Conservation (phyloP, 2,329 filamentous ascomycete species). For the Knufia fluminis region DNA sequence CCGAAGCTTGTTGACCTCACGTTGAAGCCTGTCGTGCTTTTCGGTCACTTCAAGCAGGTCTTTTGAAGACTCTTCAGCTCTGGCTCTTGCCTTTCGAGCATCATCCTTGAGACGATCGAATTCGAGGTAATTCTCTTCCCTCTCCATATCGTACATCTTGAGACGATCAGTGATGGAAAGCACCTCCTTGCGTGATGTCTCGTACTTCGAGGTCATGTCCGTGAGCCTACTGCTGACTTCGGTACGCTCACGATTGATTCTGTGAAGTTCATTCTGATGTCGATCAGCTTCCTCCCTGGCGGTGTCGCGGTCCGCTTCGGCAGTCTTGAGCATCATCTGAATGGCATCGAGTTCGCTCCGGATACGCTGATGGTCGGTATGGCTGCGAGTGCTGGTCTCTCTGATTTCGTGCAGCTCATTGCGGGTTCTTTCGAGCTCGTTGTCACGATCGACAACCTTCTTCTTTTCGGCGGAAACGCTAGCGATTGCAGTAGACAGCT, state of each 20-base stretch:
- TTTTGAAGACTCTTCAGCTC: slow-evolving; percentile 20
- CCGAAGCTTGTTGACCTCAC: slow-evolving; percentile 23
- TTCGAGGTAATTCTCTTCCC: slow-evolving; percentile 22
- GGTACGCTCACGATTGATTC: slow-evolving; percentile 23
- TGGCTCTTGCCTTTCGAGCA: slow-evolving; percentile 21
- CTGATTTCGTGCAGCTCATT: slow-evolving; percentile 22
- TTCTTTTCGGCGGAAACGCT: slow-evolving; percentile 23
- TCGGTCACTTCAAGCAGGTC: slow-evolving; percentile 23
- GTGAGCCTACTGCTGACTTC: slow-evolving; percentile 23
- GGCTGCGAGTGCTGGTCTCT: slow-evolving; percentile 18
- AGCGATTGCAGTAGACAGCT: slow-evolving; percentile 23
- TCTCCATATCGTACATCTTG: slow-evolving; percentile 23
- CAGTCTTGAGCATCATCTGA: slow-evolving; percentile 17
- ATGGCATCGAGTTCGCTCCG: slow-evolving; percentile 22
- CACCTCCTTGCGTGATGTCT: slow-evolving; percentile 23
- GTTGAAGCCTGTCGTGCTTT: slow-evolving; percentile 21
- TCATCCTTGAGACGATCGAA: slow-evolving; percentile 25
- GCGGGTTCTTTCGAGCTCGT: slow-evolving; percentile 22
- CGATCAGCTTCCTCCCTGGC: slow-evolving; percentile 24
- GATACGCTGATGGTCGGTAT: slow-evolving; percentile 23
- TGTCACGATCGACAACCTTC: slow-evolving; percentile 24
- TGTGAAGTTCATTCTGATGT: slow-evolving; percentile 23
- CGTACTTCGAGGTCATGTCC: slow-evolving; percentile 22
- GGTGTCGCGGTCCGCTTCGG: slow-evolving; percentile 23
- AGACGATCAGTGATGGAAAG: slow-evolving; percentile 22